Evolutionary conservation across 805 yeast genomes (phyloP).

Genomic region (Wickerhamiella parazyma): DNA sequence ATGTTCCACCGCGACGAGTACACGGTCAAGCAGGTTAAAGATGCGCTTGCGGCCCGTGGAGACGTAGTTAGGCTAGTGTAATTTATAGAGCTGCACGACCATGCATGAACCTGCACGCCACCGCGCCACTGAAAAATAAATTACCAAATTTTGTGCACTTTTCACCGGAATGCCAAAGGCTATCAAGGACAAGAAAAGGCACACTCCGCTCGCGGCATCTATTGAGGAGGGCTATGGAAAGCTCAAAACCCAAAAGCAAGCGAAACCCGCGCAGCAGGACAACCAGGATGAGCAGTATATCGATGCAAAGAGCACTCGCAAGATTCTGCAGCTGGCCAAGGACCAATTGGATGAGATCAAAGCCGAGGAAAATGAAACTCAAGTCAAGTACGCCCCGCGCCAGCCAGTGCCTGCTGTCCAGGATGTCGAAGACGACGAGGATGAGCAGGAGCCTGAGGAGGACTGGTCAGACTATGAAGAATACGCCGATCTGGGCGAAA

Average conservation of each 20-base stretch:
- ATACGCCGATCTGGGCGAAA: conserved; percentile 38
- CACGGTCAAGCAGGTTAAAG: conserved; percentile 72
- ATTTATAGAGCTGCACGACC: background rate
- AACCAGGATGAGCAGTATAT: conserved; percentile 41
- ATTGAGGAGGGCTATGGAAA: conserved; percentile 63
- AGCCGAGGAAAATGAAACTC: conserved; percentile 34
- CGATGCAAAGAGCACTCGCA: conserved; percentile 72
- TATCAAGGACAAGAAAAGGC: conserved; percentile 22
- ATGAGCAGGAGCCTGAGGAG: conserved; percentile 34
- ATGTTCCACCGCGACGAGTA: conserved; percentile 94
- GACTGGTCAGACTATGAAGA: conserved; percentile 32
- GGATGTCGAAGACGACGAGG: conserved; percentile 35
- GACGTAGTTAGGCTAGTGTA: conserved; percentile 45
- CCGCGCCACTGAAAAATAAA: conserved; percentile 57
- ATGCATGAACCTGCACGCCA: conserved; percentile 1
- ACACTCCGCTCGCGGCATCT: conserved; percentile 34
- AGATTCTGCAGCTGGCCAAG: conserved; percentile 75
- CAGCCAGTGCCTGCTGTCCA: conserved; percentile 27
- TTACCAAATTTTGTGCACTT: background rate
- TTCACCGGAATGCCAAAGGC: conserved; percentile 17
- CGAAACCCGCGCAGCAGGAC: conserved; percentile 19
- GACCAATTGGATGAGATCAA: conserved; percentile 88
- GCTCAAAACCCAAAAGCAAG: conserved; percentile 34
- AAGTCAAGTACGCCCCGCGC: conserved; percentile 21
- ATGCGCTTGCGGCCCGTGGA: conserved; percentile 42